Evolutionary conservation across 352 stramenopile species (phyloP), one percentile per base, ranked within the genome.

Genomic region (Globisporangium lucens): DNA sequence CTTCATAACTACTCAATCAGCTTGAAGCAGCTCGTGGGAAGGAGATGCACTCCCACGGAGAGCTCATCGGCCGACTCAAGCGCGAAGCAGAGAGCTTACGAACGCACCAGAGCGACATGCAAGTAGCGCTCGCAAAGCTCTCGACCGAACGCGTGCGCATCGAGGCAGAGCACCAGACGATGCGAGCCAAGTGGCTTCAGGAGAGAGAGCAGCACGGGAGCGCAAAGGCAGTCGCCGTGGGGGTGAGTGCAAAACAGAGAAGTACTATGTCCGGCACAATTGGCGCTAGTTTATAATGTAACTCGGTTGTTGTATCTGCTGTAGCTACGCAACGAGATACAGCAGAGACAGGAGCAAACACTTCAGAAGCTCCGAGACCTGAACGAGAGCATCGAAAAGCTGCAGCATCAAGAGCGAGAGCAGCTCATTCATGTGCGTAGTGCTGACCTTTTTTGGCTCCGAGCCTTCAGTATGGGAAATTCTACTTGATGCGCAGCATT

Each of bases 41-140:
- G 12, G 81, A 91, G 62, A 76, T 91, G 73, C 63, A 77, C 10
- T 66, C 66, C 1, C 81, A 91, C 8, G 83, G 79, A 0, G 60
- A 80, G 58, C 52, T 77, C 22, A 63, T 87, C 13, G 68, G 65
- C 0, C 56, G 68, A 24, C 67, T 91, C 2, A 65, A 87, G 65
- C 24, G 58, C 3, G 75, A 85, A 36, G 51, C 81, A 2, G 72
- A 77, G 20, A 65, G 47, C 15, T 61, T 55, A 15, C 56, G 68
- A 1, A 47, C 24, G 12, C 73, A 62, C 29, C 73, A 80, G 20
- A 73, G 70, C 9, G 75, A 90, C 51, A 62, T 83, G 55, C 76
- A 78, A 59, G 65, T 79, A 17, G 24, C 56, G 29, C 73, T 79
- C 35, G 79, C 81, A 8, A 86, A 80, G 52, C 46, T 85, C 43